phyloP scores from a whole-genome alignment of 352 stramenopile genomes.

The Globisporangium sylvaticum region DNA sequence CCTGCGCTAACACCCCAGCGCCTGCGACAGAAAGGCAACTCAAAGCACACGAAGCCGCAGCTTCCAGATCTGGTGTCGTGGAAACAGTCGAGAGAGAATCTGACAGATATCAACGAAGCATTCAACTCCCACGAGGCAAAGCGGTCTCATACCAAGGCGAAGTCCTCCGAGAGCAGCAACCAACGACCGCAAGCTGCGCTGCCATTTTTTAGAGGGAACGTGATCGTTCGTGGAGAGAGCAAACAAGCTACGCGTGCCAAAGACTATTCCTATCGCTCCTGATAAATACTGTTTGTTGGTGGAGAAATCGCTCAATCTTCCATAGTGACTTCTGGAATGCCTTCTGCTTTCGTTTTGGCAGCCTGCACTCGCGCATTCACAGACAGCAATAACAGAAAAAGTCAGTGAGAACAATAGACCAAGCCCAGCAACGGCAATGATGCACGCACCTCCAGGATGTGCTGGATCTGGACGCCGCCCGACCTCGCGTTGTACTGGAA shows the following conservation, averaged over 20 bases:
- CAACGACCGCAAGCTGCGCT: slow-evolving; percentile 25
- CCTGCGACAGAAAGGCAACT: slow-evolving; percentile 18
- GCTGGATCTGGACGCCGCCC: slow-evolving; percentile 56
- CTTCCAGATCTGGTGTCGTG: slow-evolving; percentile 4
- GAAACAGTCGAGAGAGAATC: slow-evolving; percentile 6
- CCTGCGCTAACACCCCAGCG: slow-evolving; percentile 10
- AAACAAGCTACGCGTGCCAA: slow-evolving; percentile 33
- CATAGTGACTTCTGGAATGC: slow-evolving; percentile 10
- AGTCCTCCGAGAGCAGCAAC: slow-evolving; percentile 19
- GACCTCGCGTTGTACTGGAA: slow-evolving; percentile 75
- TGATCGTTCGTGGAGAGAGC: slow-evolving; percentile 51
- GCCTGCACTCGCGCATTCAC: slow-evolving; percentile 15
- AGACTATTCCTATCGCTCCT: slow-evolving; percentile 31
- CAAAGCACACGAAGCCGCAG: slow-evolving; percentile 2
- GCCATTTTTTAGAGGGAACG: slow-evolving; percentile 71
- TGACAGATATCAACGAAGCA: slow-evolving; percentile 14
- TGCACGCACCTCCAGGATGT: slow-evolving; percentile 54
- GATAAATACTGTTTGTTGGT: slow-evolving; percentile 8
- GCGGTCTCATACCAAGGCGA: slow-evolving; percentile 5
- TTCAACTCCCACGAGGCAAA: slow-evolving; percentile 16
- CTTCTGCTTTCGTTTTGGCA: slow-evolving; percentile 11
- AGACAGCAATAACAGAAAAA: not conserved
- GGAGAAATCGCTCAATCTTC: slow-evolving; percentile 3
- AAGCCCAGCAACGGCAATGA: not conserved
- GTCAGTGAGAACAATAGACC: not conserved